These are phyloP conservation scores for Gynochthodes officinalis DNA, from an alignment of 257 asterid species.

Conservation along the genomic window DNA sequence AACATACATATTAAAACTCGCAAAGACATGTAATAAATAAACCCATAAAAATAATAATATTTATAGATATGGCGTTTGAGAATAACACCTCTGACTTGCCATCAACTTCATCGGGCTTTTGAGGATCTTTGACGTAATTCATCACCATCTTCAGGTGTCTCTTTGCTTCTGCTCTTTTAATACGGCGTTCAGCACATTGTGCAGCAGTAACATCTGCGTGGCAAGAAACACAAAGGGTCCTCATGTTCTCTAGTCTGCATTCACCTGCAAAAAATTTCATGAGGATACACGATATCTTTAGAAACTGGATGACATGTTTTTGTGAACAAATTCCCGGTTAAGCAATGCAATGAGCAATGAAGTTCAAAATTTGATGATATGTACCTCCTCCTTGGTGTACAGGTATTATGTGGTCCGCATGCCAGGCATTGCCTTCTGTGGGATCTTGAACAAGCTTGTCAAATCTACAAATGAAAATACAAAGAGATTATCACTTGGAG, in stretches of 20 bases:
- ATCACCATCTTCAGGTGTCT: slow-evolving; percentile 55
- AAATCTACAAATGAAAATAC: slow-evolving; percentile 38
- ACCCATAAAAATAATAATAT: neutral
- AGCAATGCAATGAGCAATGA: slow-evolving; percentile 7
- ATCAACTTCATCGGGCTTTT: slow-evolving; percentile 20
- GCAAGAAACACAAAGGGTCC: slow-evolving; percentile 96
- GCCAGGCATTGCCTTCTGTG: slow-evolving; percentile 94
- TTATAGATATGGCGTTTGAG: neutral
- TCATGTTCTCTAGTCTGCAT: slow-evolving; percentile 91
- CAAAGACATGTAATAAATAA: too few relatives aligned
- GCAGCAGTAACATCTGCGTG: slow-evolving; percentile 82
- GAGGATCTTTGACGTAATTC: slow-evolving; percentile 34
- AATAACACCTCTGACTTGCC: slow-evolving; percentile 41
- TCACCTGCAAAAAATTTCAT: slow-evolving; percentile 60
- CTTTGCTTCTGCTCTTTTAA: slow-evolving; percentile 56
- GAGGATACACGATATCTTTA: neutral
- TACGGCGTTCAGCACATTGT: slow-evolving; percentile 68
- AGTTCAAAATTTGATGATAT: slow-evolving; percentile 11
- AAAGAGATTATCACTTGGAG: neutral
- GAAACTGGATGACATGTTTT: slow-evolving; percentile 1
- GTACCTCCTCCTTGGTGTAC: slow-evolving; percentile 93
- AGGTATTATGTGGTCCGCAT: slow-evolving; percentile 92
- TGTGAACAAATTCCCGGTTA: neutral
- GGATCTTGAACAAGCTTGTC: slow-evolving; percentile 75
- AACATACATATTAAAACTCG: neutral